Evolutionary conservation across 768 basidiomycete genomes (phyloP), one percentile per base, ranked within the genome.

Genomic region (Chlorophyllum brunneum): DNA sequence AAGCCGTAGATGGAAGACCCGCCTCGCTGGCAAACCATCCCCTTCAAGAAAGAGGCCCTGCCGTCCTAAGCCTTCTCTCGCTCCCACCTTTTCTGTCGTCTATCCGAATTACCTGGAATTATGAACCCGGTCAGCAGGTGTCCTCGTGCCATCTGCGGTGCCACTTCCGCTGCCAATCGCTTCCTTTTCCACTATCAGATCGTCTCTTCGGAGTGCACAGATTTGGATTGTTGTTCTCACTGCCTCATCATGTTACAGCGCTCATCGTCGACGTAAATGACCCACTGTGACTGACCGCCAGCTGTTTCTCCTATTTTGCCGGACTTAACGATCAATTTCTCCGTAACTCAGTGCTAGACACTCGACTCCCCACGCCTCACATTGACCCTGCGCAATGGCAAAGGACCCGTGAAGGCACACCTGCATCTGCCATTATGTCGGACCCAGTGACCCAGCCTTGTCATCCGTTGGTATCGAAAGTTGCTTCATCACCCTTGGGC

Each of bases 231-330:
- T 26, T 18, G 26, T 34, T 41, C 30, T 31, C 39, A 50, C 38
- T 13, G 15, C 16, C 41, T 30, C n/a, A 33, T 24, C 11, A 10
- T 30, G 23, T 34, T 42, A 18, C 23, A 5, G 9, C 24, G 11
- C n/a, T 9, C 36, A 29, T 42, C 23, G 29, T 7, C 18, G 24
- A 6, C 27, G 2, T 9, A 27, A 49, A n/a, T 9, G 31, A 7
- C 31, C 31, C 31, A 18, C 26, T 38, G 33, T 45, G 43, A 39
- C 36, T 46, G 41, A 23, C 31, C n/a, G 15, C n/a, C 29, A 45
- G 16, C 4, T 20, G 34, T 34, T 44, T 11, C 33, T 52, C 51
- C 51, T 44, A 44, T 52, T 52, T 43, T 11, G 33, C 42, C 51
- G 51, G 51, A 52, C 23, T 37, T 26, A 20, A 26, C 31, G 36